Evolutionary conservation across 495 filamentous ascomycete species (phyloP).

Genomic region (Polyplosphaeria fusca): DNA sequence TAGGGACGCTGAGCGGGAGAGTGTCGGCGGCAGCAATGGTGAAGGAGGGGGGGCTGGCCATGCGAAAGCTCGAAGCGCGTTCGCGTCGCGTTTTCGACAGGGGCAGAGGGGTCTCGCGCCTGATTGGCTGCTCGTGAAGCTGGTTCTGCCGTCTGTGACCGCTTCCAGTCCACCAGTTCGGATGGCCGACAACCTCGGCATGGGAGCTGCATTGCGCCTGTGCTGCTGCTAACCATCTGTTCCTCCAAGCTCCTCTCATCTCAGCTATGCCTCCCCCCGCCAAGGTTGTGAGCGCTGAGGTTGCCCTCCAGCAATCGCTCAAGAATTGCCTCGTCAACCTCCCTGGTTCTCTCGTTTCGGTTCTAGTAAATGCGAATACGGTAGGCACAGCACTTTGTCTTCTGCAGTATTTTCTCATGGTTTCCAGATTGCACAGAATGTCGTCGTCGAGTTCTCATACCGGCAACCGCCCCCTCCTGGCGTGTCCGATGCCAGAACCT

Average conservation of each 20-base stretch:
- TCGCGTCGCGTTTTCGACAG: constrained; percentile 28
- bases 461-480: constrained; percentile 36
- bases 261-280: constrained; percentile 38
- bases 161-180: not conserved
- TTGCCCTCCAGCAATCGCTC: constrained; percentile 69
- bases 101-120: too few relatives aligned
- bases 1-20: not conserved
- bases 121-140: constrained; percentile 7
- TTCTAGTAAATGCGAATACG: constrained; percentile 84
- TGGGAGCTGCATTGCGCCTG: constrained; percentile 1
- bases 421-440: constrained; percentile 81
- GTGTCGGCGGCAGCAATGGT: not conserved
- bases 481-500: constrained; percentile 29
- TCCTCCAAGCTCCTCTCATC: not conserved
- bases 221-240: not conserved
- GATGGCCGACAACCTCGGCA: constrained; percentile 25
- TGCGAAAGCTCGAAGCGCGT: not conserved
- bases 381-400: constrained; percentile 50
- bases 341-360: constrained; percentile 73
- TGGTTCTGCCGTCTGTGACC: constrained; percentile 14
- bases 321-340: constrained; percentile 95
- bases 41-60: not conserved
- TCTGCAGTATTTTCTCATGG: not conserved
- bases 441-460: constrained; percentile 75
- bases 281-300: constrained; percentile 66